These are phyloP conservation scores for Amniculicola lignicola DNA, from an alignment of 495 filamentous ascomycete genomes.

Conservation along the genomic window DNA sequence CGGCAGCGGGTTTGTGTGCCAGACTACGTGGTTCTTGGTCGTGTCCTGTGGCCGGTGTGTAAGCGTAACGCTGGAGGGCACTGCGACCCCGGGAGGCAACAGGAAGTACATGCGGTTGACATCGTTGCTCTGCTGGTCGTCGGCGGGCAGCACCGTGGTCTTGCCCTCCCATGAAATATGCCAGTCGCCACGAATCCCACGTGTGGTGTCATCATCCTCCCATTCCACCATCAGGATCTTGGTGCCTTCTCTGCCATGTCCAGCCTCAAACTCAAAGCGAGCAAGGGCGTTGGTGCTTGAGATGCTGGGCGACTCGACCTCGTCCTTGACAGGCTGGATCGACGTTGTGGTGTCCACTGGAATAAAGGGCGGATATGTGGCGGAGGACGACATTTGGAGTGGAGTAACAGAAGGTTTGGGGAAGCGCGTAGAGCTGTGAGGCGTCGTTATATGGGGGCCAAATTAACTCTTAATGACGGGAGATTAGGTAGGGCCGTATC, in stretches of 20 bases:
- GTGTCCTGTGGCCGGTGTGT: conserved; percentile 45
- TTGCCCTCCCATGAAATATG: conserved; percentile 76
- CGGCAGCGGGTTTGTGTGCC: conserved; percentile 67
- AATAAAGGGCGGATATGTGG: conserved; percentile 37
- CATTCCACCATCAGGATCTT: conserved; percentile 86
- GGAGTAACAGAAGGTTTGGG: conserved; percentile 6
- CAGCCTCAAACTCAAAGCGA: conserved; percentile 81
- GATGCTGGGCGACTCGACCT: conserved; percentile 43
- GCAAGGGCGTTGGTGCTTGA: conserved; percentile 55
- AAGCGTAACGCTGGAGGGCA: conserved; percentile 68
- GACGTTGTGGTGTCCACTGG: conserved; percentile 40
- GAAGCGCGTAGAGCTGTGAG: conserved; percentile 16
- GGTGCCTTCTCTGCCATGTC: conserved; percentile 72
- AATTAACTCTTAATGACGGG: conserved; percentile 27
- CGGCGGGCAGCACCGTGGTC: conserved; percentile 59
- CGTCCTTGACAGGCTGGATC: conserved; percentile 31
- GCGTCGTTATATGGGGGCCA: conserved; percentile 27
- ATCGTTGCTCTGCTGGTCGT: conserved; percentile 55
- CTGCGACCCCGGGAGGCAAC: conserved; percentile 59
- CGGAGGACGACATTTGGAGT: conserved; percentile 27
- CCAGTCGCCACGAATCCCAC: conserved; percentile 54
- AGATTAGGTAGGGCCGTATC: conserved; percentile 27
- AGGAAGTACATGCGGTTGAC: conserved; percentile 71
- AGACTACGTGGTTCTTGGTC: conserved; percentile 37
- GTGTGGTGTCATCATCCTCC: conserved; percentile 56